Evolutionary conservation across 177 flowering plant species (phyloP), one percentile per base, ranked within the genome.

Genomic region (Vitis hybrid): DNA sequence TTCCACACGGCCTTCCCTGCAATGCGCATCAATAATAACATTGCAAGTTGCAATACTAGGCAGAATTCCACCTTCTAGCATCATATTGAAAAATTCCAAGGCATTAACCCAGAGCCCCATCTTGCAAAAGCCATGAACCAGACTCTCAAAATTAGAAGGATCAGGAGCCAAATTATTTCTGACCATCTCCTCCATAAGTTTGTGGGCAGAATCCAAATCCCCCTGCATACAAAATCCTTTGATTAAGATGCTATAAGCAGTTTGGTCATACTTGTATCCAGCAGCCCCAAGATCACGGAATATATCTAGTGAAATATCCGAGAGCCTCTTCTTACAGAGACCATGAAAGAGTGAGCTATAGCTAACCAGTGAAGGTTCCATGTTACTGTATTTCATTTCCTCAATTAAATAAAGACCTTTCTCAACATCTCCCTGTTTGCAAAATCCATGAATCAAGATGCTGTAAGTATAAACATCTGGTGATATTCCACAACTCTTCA

Each of bases 401-500:
- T 83, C 66, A 5, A 86, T 61, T 65, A 86, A 65, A 61, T 29
- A 2, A 4, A 80, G 21, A 71, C 80, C 86, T 66, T 75, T 64
- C 52, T 68, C 70, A 61, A 80, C 52, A 68, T 85, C 69, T 19
- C 86, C 90, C 8, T 39, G 63, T 77, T 78, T 84, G 79, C 89
- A 86, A 56, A 86, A 83, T 26, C 82, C 85, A 71, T 86, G 80
- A 76, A 89, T 77, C 63, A 91, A 66, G 69, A 87, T 84, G 74
- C 85, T 83, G 59, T 85, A 90, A 79, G 86, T 91, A 75, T 83
- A 78, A 70, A 75, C 76, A 83, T 86, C 87, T 10, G 92, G 88
- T 1, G 64, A 18, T 56, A 84, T 68, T 62, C 86, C 84, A 64
- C 16, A 60, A 5, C 59, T 69, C 80, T 74, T 80, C 94, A 91